A percentile compares a stretch with the other conserved stretches of the same genome.
Conservation (phyloP, 2,329 filamentous ascomycete species). For the Ophiostoma perfectum region DNA sequence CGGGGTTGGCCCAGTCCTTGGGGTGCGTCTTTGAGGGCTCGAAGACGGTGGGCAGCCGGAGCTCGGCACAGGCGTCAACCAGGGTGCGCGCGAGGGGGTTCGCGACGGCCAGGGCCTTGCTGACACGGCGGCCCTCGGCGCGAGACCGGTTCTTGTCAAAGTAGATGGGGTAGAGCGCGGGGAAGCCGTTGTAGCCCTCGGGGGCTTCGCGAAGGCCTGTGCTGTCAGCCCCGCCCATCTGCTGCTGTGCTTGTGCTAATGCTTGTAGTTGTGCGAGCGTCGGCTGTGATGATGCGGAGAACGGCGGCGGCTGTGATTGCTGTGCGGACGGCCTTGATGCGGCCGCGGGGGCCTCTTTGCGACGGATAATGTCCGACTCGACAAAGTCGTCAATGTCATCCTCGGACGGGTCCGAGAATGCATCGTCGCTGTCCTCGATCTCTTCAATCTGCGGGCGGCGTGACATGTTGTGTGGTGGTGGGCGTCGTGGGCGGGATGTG, state of each 20-base stretch:
- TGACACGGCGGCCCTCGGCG: constrained; percentile 75
- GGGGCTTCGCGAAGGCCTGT: constrained; percentile 36
- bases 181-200: constrained; percentile 63
- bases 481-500: background rate
- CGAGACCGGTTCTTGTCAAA: constrained; percentile 75
- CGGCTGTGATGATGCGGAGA: constrained; percentile 25
- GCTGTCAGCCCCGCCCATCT: constrained; percentile 20
- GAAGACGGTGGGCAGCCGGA: constrained; percentile 69
- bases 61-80: constrained; percentile 70
- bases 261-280: constrained; percentile 13
- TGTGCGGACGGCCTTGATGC: constrained; percentile 21
- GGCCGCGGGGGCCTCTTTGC: constrained; percentile 9
- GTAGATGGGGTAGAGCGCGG: constrained; percentile 92
- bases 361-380: constrained; percentile 53
- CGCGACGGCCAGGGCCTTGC: constrained; percentile 62
- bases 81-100: constrained; percentile 89
- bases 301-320: constrained; percentile 13
- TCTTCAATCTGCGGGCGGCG: constrained; percentile 81
- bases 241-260: constrained; percentile 2
- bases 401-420: constrained; percentile 77
- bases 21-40: constrained; percentile 91
- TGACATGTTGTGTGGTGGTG: constrained; percentile 54
- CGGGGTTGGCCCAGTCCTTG: constrained; percentile 96
- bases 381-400: constrained; percentile 67
- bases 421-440: constrained; percentile 72